Evolutionary conservation across 1,284 basidiomycete genomes (phyloP).

Genomic region (Ganoderma sp.): DNA sequence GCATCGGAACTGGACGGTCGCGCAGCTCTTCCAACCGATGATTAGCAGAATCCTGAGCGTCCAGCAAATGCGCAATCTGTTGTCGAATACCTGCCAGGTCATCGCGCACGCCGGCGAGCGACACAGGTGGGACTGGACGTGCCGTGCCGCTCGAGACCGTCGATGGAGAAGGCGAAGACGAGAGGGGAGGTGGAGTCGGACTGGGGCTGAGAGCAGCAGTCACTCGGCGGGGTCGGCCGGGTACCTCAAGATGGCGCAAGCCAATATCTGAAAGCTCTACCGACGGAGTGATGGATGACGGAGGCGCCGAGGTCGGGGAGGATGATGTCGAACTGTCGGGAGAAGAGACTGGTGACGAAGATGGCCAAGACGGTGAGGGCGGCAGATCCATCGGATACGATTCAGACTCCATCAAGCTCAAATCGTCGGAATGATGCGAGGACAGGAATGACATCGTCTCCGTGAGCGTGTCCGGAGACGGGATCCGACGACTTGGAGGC

Average conservation of each 20-base stretch:
- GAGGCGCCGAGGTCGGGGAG: slow-evolving; percentile 35
- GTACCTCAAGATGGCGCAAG: slow-evolving; percentile 18
- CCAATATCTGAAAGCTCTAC: slow-evolving; percentile 30
- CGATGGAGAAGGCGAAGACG: slow-evolving; percentile 46
- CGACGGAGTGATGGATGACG: slow-evolving; percentile 31
- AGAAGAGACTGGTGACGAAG: slow-evolving; percentile 43
- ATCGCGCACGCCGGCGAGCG: slow-evolving; percentile 49
- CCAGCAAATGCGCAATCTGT: slow-evolving; percentile 57
- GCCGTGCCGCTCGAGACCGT: slow-evolving; percentile 51
- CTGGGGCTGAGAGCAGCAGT: slow-evolving; percentile 17
- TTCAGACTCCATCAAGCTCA: slow-evolving; percentile 51
- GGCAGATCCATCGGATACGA: slow-evolving; percentile 40
- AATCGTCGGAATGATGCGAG: slow-evolving; percentile 78
- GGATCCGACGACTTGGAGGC: slow-evolving; percentile 45
- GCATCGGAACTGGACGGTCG: slow-evolving; percentile 23
- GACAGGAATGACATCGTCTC: slow-evolving; percentile 68
- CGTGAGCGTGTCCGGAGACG: slow-evolving; percentile 55
- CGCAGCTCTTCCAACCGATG: slow-evolving; percentile 54
- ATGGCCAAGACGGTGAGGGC: slow-evolving; percentile 40
- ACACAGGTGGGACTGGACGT: slow-evolving; percentile 43
- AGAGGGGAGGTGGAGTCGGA: slow-evolving; percentile 40
- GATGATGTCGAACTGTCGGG: slow-evolving; percentile 36
- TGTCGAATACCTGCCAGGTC: slow-evolving; percentile 56
- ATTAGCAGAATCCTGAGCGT: slow-evolving; percentile 64
- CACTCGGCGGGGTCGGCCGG: slow-evolving; percentile 25